Percentiles rank a stretch among this genome's conserved stretches.
Conservation (phyloP, 1,139 yeast species). For the Sugiyamaella sp. region DNA sequence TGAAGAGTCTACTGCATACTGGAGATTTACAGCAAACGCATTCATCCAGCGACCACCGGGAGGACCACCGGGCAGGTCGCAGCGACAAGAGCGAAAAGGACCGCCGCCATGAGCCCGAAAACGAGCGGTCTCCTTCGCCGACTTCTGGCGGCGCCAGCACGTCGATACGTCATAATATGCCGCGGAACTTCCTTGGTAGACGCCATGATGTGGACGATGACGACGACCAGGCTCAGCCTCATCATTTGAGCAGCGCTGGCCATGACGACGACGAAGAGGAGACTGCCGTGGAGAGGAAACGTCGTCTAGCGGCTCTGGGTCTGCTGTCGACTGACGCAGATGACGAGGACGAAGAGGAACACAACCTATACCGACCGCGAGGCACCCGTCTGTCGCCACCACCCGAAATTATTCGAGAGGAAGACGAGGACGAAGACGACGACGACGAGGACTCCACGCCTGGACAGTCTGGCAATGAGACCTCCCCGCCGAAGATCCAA, state of each 20-base stretch:
- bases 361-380: slow-evolving; percentile 9
- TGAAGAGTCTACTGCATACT: slow-evolving; percentile 32
- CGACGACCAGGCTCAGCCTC: slow-evolving; percentile 29
- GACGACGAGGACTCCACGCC: slow-evolving; percentile 27
- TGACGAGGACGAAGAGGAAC: slow-evolving; percentile 33
- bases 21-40: slow-evolving; percentile 21
- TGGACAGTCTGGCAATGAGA: slow-evolving; percentile 8
- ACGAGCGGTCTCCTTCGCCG: slow-evolving; percentile 12
- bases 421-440: slow-evolving; percentile 30
- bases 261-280: slow-evolving; percentile 37
- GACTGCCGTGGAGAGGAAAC: slow-evolving; percentile 59
- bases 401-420: slow-evolving; percentile 28
- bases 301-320: slow-evolving; percentile 85
- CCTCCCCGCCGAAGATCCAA: slow-evolving; percentile 23
- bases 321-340: slow-evolving; percentile 48
- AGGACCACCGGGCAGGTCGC: slow-evolving; percentile 1
- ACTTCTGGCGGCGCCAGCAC: neutral
- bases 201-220: slow-evolving; percentile 35
- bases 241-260: slow-evolving; percentile 11
- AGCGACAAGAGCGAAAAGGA: slow-evolving; percentile 15
- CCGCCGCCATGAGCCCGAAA: slow-evolving; percentile 12
- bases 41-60: neutral
- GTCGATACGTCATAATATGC: slow-evolving; percentile 17
- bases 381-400: slow-evolving; percentile 12
- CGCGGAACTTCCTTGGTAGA: slow-evolving; percentile 30